Evolutionary conservation across 164 flowering plant species (phyloP).

Genomic region (Echeveria elegans): DNA sequence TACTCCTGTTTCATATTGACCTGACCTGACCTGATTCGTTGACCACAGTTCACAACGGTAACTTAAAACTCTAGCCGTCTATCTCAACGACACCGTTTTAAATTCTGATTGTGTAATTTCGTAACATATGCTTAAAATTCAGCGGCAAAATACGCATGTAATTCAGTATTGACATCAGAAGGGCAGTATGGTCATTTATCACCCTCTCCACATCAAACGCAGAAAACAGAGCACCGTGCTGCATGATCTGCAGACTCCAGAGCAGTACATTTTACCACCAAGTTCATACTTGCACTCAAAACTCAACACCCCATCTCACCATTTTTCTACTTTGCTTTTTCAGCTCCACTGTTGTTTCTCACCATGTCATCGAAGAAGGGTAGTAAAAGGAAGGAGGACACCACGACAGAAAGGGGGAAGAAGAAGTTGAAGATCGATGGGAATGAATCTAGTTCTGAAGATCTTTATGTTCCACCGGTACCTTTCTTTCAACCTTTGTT

Average conservation of each 20-base stretch:
- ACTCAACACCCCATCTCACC: background rate
- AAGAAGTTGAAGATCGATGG: background rate
- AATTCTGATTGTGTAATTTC: background rate
- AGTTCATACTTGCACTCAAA: background rate
- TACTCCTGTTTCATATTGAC: too few relatives aligned
- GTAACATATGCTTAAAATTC: background rate
- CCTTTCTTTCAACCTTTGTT: background rate
- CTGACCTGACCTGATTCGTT: too few relatives aligned
- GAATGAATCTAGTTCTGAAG: background rate
- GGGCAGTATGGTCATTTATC: background rate
- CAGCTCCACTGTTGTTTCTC: too few relatives aligned
- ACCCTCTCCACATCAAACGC: background rate
- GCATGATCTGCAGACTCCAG: background rate
- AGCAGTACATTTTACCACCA: background rate
- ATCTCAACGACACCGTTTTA: too few relatives aligned
- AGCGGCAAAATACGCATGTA: background rate
- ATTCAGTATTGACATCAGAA: background rate
- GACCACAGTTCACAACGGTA: too few relatives aligned
- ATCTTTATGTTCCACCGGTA: background rate
- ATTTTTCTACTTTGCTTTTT: too few relatives aligned
- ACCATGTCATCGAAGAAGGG: background rate
- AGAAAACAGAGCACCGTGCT: background rate
- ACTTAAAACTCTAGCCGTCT: too few relatives aligned
- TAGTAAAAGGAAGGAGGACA: background rate
- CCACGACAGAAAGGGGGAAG: background rate